Conservation (phyloP, 345 rosid species). For the Turritis glabra region DNA sequence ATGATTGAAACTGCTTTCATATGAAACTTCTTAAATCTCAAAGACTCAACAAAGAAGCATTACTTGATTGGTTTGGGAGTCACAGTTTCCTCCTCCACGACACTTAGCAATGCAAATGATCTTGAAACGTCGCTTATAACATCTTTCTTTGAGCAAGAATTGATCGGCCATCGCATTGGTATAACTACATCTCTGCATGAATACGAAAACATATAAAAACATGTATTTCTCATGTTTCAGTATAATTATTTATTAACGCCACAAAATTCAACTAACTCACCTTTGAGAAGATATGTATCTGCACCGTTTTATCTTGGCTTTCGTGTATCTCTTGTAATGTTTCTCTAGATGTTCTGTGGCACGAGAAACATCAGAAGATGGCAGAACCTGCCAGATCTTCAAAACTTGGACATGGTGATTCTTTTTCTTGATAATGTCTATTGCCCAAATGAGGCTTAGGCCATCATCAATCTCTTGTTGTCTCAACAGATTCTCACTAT, state of each 20-base stretch:
- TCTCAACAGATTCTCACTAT: slow-evolving; percentile 11
- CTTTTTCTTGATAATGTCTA: slow-evolving; percentile 34
- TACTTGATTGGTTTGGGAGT: slow-evolving; percentile 22
- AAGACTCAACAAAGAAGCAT: slow-evolving; percentile 3
- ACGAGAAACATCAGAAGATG: slow-evolving; percentile 23
- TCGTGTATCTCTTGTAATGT: slow-evolving; percentile 27
- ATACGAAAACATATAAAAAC: background rate
- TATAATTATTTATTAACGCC: background rate
- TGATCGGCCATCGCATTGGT: slow-evolving; percentile 38
- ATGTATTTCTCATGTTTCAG: background rate
- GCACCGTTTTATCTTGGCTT: slow-evolving; percentile 31
- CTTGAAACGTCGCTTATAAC: slow-evolving; percentile 12
- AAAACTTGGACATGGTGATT: slow-evolving; percentile 37
- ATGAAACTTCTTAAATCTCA: background rate
- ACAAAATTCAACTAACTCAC: slow-evolving; percentile 16
- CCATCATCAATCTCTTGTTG: slow-evolving; percentile 3
- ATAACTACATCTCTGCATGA: slow-evolving; percentile 32
- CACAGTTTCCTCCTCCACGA: slow-evolving; percentile 14
- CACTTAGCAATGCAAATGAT: slow-evolving; percentile 27
- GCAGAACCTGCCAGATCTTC: slow-evolving; percentile 47
- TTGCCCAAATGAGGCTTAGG: slow-evolving; percentile 42
- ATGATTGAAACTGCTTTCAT: background rate
- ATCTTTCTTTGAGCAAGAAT: slow-evolving; percentile 9
- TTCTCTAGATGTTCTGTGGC: slow-evolving; percentile 25
- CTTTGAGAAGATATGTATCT: slow-evolving; percentile 24